Conservation (phyloP, 768 basidiomycete species). For the Peribolospora baueri region DNA sequence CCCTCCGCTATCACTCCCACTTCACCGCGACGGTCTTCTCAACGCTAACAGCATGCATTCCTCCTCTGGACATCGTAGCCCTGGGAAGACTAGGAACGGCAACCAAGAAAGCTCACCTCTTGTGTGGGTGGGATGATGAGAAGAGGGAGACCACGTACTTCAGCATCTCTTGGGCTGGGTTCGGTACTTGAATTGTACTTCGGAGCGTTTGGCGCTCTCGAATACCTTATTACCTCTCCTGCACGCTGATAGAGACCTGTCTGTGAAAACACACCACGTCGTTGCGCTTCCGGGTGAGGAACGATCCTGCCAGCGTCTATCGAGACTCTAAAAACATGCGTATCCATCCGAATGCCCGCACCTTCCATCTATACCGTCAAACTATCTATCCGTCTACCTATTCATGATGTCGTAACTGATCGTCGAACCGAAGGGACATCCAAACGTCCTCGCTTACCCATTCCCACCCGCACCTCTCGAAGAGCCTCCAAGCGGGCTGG, state of each 20-base stretch:
- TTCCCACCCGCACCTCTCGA: too few relatives aligned
- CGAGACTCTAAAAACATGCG: too few relatives aligned
- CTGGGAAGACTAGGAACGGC: constrained; percentile 88
- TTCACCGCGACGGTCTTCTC: constrained; percentile 65
- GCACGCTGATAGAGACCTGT: not conserved
- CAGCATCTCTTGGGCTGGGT: constrained; percentile 76
- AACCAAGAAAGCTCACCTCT: constrained; percentile 81
- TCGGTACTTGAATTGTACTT: constrained; percentile 29
- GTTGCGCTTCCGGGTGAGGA: too few relatives aligned
- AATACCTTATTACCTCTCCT: not conserved
- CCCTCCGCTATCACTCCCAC: constrained; percentile 87
- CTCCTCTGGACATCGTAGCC: constrained; percentile 83
- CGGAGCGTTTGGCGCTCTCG: not conserved
- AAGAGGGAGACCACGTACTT: constrained; percentile 33
- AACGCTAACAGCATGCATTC: constrained; percentile 32
- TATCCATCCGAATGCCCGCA: too few relatives aligned
- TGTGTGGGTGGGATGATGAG: constrained; percentile 63
- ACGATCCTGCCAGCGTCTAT: too few relatives aligned
- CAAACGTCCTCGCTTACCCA: too few relatives aligned
- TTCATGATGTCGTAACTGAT: too few relatives aligned
- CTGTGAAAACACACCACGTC: too few relatives aligned
- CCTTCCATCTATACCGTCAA: too few relatives aligned
- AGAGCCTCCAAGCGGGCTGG: too few relatives aligned
- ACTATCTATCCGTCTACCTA: too few relatives aligned
- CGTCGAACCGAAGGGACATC: too few relatives aligned